phyloP scores from a whole-genome alignment of 2,329 filamentous ascomycete genomes.

The Delphinella strobiligena region DNA sequence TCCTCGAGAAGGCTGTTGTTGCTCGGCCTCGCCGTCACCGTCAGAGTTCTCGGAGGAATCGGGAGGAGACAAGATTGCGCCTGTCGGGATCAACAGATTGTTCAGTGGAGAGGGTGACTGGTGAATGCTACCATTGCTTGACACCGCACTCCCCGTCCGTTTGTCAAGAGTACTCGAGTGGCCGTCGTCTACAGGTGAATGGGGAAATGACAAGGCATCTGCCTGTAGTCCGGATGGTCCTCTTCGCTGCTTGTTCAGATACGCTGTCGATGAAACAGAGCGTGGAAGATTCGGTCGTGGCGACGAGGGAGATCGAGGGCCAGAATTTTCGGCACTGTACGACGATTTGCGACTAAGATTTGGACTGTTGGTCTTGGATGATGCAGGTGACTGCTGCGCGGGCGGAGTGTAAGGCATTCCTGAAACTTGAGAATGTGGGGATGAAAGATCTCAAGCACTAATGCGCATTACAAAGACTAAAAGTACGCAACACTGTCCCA shows the following conservation, averaged over 20 bases:
- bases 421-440: conserved; percentile 22
- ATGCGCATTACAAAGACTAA: conserved; percentile 32
- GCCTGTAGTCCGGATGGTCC: conserved; percentile 39
- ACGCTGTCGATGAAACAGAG: conserved; percentile 47
- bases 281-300: conserved; percentile 39
- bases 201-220: conserved; percentile 10
- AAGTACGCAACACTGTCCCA: conserved; percentile 11
- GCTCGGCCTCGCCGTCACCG: conserved; percentile 55
- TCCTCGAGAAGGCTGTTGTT: conserved; percentile 19
- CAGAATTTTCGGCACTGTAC: conserved; percentile 29
- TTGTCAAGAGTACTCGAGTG: conserved; percentile 2
- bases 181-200: conserved; percentile 7
- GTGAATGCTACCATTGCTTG: conserved; percentile 50
- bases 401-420: conserved; percentile 85
- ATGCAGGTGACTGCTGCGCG: conserved; percentile 49
- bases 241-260: conserved; percentile 49
- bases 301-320: conserved; percentile 22
- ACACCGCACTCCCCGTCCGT: conserved; percentile 10
- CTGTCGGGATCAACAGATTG: conserved; percentile 64
- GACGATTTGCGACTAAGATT: conserved; percentile 39
- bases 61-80: conserved; percentile 81
- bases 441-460: conserved; percentile 22
- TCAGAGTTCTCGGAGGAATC: conserved; percentile 73
- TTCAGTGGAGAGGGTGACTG: conserved; percentile 76
- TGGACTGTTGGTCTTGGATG: conserved; percentile 42